Base-by-base conservation (phyloP, 495 filamentous ascomycete genomes). In the Pyrenopolyporus hunteri region DNA sequence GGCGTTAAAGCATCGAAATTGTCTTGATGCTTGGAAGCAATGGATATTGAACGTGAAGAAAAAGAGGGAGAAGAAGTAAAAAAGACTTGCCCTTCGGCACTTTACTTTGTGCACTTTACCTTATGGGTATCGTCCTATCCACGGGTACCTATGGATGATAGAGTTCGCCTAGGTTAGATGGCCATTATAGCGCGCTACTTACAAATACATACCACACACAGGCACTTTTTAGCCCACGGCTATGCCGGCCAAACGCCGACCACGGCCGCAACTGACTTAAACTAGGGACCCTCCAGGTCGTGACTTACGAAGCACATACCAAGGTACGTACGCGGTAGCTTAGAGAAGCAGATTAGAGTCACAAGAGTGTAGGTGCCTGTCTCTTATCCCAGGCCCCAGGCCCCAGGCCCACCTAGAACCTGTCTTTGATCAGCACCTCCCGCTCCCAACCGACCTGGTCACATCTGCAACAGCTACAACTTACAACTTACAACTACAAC, bases 231-330 rank as follows among this genome's bases (percentile, higher is more conserved):
- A 46, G 42, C 37, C 20, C 19, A 46, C 42, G 32, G 52, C 39
- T 59, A 59, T 37, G 39, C 22, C 58, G 50, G 58, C 35, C 50
- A 55, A 19, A n/a, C 49, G 50, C 58, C 58, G 58, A 62, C 33
- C 58, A 55, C 50, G 58, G 58, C 58, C 50, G 44, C 28, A 46
- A 36, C 47, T 51, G 40, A 36, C 35, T 20, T 40, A 40, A 40
- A 19, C 16, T 17, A 40, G 19, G 31, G 48, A 59, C 47, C 57
- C 57, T 59, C 39, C 22, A 53, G 19, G 32, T 47, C 32, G 7
- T 33, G 35, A 42, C 35, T 17, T 40, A 20, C 17, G 22, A 44
- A 26, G 42, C 14, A 45, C 23, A 16, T 17, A 46, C 14, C n/a
- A 40, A 39, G 39, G 17, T 20, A 40, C 37, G 11, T 42, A 44